Evolutionary conservation across 1,139 yeast genomes (phyloP), one percentile per base, ranked within the genome.

Genomic region (Pichia sp.): DNA sequence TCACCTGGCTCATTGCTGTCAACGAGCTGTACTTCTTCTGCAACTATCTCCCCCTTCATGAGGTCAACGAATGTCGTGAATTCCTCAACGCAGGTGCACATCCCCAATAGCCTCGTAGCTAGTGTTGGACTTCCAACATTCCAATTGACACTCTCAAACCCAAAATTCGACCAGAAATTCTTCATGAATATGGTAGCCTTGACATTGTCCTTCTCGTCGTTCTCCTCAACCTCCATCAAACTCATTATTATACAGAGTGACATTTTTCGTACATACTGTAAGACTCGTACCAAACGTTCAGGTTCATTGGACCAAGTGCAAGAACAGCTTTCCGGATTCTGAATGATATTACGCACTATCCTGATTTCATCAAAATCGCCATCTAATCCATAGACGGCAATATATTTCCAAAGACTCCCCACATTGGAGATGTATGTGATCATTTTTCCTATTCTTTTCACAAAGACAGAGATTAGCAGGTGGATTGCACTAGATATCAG

Each of bases 31-130:
- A 49, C 19, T 30, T 63, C 63, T 11, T 32, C 31, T 7, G 47
- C 51, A 7, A 48, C 15, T 15, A 58, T 26, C 36, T 58, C 59
- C 4, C 29, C 23, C 38, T 47, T 13, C 47, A 59, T 30, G 43
- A 40, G 44, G 31, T 41, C n/a, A 50, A 57, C 23, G 57, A 52
- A n/a, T 36, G n/a, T 8, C 32, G 36, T 34, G 49, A 54, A 41
- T 40, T 52, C 47, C 50, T 59, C 50, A 48, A 57, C 26, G 42
- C 26, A 47, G 29, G 58, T 62, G 36, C 57, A 51, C 5, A 61
- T 49, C 2, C 60, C 45, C 13, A 58, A 53, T 13, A 64, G 19
- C 38, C 60, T 57, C 1, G 66, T 62, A 0, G 60, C 48, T 11
- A 57, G 42, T 10, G 54, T 42, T 8, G 57, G 32, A 40, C 46